Percentiles rank a stretch among this genome's conserved stretches.
These are phyloP conservation scores for Populus hybrid DNA, from an alignment of 441 rosid genomes.

Conservation along the genomic window DNA sequence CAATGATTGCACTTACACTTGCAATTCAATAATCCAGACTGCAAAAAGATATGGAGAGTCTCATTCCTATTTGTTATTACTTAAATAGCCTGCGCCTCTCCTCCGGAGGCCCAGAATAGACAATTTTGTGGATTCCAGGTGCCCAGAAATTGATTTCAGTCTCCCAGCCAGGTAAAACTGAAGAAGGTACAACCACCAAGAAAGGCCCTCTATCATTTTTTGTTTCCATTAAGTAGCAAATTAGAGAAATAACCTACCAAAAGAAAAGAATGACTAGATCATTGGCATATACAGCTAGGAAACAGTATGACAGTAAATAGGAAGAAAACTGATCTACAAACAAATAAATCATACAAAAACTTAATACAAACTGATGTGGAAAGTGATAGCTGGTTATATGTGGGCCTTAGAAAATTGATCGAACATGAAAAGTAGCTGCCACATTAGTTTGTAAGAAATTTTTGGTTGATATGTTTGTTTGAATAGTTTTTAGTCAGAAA, in stretches of 20 bases:
- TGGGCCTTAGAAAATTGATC: not conserved
- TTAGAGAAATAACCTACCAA: conserved; percentile 77
- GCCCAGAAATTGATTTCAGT: conserved; percentile 91
- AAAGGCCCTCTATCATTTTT: conserved; percentile 97
- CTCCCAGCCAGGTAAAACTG: conserved; percentile 95
- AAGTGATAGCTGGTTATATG: not conserved
- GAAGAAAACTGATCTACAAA: not conserved
- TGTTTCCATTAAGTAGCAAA: conserved; percentile 91
- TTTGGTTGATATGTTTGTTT: not conserved
- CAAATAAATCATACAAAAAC: not conserved
- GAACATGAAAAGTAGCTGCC: not conserved
- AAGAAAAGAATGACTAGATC: not conserved
- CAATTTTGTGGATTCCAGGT: conserved; percentile 66
- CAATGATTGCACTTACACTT: conserved; percentile 16
- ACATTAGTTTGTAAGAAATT: not conserved
- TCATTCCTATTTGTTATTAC: conserved; percentile 41
- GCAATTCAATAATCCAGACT: not conserved
- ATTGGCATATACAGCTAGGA: not conserved
- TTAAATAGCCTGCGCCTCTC: conserved; percentile 88
- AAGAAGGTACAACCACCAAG: conserved; percentile 96
- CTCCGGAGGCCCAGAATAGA: conserved; percentile 89
- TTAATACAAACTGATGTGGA: not conserved
- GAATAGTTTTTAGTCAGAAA: not conserved
- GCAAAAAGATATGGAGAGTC: conserved; percentile 14
- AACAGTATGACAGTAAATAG: not conserved